Evolutionary conservation across 1,139 yeast species (phyloP).

Genomic region (Scheffersomyces illinoinensis): DNA sequence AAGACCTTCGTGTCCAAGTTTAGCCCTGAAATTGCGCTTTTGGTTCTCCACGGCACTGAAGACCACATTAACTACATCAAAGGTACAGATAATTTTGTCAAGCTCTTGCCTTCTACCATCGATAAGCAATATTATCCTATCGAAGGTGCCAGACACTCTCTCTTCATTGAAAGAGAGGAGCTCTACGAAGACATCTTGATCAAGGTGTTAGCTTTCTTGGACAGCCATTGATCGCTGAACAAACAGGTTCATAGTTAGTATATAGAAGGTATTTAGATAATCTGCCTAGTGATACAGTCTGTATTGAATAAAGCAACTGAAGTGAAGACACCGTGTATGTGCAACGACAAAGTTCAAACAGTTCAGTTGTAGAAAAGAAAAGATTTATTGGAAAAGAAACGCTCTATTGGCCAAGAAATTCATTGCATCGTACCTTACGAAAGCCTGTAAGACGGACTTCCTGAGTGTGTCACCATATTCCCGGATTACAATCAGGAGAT

Average conservation of each 20-base stretch:
- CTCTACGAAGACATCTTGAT: conserved; percentile 31
- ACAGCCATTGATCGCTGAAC: conserved; percentile 5
- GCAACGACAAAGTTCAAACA: too few species aligned
- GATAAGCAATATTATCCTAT: conserved; percentile 28
- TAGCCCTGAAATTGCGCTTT: conserved; percentile 38
- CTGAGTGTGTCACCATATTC: neutral
- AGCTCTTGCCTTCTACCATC: conserved; percentile 30
- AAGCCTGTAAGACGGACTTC: neutral
- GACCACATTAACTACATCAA: conserved; percentile 55
- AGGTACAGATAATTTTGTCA: conserved; percentile 52
- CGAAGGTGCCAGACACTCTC: conserved; percentile 44
- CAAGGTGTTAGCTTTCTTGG: conserved; percentile 43
- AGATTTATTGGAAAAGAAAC: too few species aligned
- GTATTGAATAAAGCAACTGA: neutral
- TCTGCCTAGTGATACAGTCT: neutral
- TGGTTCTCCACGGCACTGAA: conserved; percentile 34
- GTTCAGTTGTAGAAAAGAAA: too few species aligned
- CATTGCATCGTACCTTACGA: too few species aligned
- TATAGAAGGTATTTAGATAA: neutral
- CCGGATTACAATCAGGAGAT: neutral
- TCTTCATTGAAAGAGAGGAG: conserved; percentile 45
- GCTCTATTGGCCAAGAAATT: too few species aligned
- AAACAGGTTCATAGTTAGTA: neutral
- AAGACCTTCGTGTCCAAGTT: conserved; percentile 44
- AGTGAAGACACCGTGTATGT: neutral